Evolutionary conservation across 177 flowering plant genomes (phyloP), one percentile per base, ranked within the genome.

Genomic region (Tripterygium wilfordii): DNA sequence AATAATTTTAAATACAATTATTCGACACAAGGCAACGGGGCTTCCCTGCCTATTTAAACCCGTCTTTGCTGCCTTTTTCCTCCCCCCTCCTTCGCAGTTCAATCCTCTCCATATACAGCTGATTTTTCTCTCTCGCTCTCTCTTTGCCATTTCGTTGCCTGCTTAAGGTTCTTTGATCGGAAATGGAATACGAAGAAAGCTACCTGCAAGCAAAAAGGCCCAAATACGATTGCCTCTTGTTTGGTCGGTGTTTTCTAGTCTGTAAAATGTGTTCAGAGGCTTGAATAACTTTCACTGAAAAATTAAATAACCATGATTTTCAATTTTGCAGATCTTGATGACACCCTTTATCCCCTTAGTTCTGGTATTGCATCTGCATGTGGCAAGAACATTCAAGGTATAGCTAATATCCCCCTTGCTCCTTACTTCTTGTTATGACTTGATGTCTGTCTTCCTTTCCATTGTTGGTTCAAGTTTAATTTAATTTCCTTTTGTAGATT

Each of bases 151-250:
- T 54, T 15, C 16, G 18, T 41, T 41, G 26, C 31, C 4, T 41
- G 20, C 24, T 59, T 1, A 37, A 59, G 54, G 43, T 41, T 1
- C 16, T 18, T 21, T 49, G 47, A 59, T 37, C 54, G 37, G 33
- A 36, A 39, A 70, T 67, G 72, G 76, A 60, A 10, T 71, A 18
- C 32, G 72, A 67, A 26, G 40, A 49, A 41, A 43, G 51, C 29
- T 67, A 60, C 60, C 3, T 33, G 17, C 57, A 54, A 4, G 42
- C 53, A 36, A 53, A 53, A 40, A 63, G 51, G 32, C 22, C 49
- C 1, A 65, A 64, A 50, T 71, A 61, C 24, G 76, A 71, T 20
- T 71, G 72, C 50, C 76, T 71, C 45, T 48, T 71, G n/a, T 71
- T 71, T 47, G 76, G 76, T 38, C 5, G 19, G 5, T 6, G 8